phyloP scores from a whole-genome alignment of 805 yeast species.

The Saturnispora zaruensis region DNA sequence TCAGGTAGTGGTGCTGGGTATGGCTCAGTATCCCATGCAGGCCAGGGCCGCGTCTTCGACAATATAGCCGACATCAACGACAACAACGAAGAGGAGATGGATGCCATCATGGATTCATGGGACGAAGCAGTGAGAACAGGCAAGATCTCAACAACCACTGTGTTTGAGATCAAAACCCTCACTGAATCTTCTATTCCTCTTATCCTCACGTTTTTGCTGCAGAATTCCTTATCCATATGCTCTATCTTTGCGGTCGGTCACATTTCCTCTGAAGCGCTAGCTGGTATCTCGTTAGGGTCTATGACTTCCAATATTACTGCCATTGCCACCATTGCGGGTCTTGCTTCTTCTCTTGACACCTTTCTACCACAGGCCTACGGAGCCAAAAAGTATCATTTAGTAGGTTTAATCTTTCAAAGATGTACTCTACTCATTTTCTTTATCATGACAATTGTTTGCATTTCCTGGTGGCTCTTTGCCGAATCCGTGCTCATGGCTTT shows the following conservation, averaged over 20 bases:
- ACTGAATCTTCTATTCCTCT: conserved; percentile 44
- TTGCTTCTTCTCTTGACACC: conserved; percentile 72
- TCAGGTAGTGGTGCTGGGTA: neutral
- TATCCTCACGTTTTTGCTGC: conserved; percentile 57
- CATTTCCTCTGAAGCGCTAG: conserved; percentile 61
- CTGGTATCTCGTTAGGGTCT: conserved; percentile 66
- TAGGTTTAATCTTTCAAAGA: conserved; percentile 61
- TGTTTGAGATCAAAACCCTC: conserved; percentile 34
- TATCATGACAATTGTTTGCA: conserved; percentile 45
- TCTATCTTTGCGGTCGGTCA: conserved; percentile 72
- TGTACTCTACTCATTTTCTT: conserved; percentile 50
- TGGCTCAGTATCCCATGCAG: neutral
- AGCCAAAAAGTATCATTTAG: conserved; percentile 51
- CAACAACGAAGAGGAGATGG: conserved; percentile 8
- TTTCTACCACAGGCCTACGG: conserved; percentile 75
- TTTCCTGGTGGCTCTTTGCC: conserved; percentile 55
- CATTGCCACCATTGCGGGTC: conserved; percentile 65
- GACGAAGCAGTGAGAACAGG: conserved; percentile 28
- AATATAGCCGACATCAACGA: neutral
- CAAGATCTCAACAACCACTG: conserved; percentile 36
- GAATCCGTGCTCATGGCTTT: conserved; percentile 36
- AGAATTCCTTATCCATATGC: conserved; percentile 66
- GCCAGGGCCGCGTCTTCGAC: neutral
- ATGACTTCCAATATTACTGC: conserved; percentile 77
- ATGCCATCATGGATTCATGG: conserved; percentile 27